Evolutionary conservation across 306 rosid species (phyloP).

Genomic region (Quercus dentata): DNA sequence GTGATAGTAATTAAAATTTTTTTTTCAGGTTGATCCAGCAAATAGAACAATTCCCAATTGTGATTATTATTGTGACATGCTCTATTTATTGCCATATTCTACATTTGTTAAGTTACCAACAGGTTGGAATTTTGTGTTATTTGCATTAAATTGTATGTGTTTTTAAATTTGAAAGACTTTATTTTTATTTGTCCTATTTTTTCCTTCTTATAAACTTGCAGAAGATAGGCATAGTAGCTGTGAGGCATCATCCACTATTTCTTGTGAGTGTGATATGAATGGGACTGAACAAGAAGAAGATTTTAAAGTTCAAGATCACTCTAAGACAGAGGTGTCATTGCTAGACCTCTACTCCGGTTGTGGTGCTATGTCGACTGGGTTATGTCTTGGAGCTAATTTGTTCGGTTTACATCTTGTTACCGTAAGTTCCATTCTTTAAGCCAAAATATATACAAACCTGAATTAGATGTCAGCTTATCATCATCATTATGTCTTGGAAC

Average conservation of each 20-base stretch:
- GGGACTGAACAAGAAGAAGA: conserved; percentile 20
- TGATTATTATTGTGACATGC: conserved; percentile 53
- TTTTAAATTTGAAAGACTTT: not conserved
- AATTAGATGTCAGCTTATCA: not conserved
- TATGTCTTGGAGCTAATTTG: conserved; percentile 65
- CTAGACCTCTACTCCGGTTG: conserved; percentile 83
- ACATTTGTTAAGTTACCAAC: conserved; percentile 52
- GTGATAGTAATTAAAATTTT: not conserved
- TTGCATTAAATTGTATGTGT: not conserved
- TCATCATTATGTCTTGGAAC: not conserved
- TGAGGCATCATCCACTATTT: conserved; percentile 68
- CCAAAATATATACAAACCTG: not conserved
- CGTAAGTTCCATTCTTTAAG: conserved; percentile 32
- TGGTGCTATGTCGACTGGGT: conserved; percentile 93
- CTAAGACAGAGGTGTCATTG: conserved; percentile 38
- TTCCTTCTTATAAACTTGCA: conserved; percentile 12
- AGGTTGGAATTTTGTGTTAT: conserved; percentile 22
- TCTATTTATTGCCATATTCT: conserved; percentile 53
- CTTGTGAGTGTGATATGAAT: conserved; percentile 43
- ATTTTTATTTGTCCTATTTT: conserved; percentile 6
- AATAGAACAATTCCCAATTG: conserved; percentile 36
- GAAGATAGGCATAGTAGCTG: conserved; percentile 35
- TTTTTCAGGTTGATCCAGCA: conserved; percentile 33
- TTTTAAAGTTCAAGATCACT: not conserved
- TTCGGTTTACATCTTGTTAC: conserved; percentile 66